Evolutionary conservation across 1,139 yeast genomes (phyloP).

Genomic region (Candida dubliniensis): DNA sequence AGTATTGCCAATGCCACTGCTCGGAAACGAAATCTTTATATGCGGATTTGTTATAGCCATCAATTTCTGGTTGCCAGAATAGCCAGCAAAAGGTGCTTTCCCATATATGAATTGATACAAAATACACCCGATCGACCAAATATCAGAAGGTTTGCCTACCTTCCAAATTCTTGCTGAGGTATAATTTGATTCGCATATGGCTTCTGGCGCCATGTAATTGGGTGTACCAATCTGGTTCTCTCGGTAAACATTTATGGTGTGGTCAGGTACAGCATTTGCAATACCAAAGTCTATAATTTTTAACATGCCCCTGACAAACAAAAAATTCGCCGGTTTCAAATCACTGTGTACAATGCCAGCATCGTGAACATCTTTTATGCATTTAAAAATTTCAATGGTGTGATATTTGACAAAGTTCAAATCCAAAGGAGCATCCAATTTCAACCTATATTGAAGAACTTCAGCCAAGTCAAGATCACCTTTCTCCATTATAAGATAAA

Average conservation of each 20-base stretch:
- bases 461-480: slow-evolving; percentile 92
- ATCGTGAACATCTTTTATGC: slow-evolving; percentile 85
- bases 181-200: slow-evolving; percentile 64
- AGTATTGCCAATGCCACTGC: slow-evolving; percentile 60
- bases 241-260: slow-evolving; percentile 85
- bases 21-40: slow-evolving; percentile 71
- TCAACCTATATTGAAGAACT: slow-evolving; percentile 62
- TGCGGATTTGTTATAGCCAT: slow-evolving; percentile 87
- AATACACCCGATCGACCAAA: slow-evolving; percentile 98
- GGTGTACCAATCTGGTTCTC: slow-evolving; percentile 95
- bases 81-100: slow-evolving; percentile 83
- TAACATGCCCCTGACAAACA: slow-evolving; percentile 79
- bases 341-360: slow-evolving; percentile 93
- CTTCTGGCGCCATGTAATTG: slow-evolving; percentile 97
- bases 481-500: slow-evolving; percentile 87
- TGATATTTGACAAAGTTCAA: slow-evolving; percentile 79
- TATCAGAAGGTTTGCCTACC: slow-evolving; percentile 93
- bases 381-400: slow-evolving; percentile 74
- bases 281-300: slow-evolving; percentile 96
- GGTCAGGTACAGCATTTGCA: slow-evolving; percentile 91
- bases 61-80: slow-evolving; percentile 75
- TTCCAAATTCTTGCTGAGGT: slow-evolving; percentile 55
- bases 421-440: slow-evolving; percentile 54
- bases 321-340: slow-evolving; percentile 91
- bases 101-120: slow-evolving; percentile 95